Base-by-base conservation (phyloP, 2,329 filamentous ascomycete genomes). In the Fonsecaea multimorphosa region DNA sequence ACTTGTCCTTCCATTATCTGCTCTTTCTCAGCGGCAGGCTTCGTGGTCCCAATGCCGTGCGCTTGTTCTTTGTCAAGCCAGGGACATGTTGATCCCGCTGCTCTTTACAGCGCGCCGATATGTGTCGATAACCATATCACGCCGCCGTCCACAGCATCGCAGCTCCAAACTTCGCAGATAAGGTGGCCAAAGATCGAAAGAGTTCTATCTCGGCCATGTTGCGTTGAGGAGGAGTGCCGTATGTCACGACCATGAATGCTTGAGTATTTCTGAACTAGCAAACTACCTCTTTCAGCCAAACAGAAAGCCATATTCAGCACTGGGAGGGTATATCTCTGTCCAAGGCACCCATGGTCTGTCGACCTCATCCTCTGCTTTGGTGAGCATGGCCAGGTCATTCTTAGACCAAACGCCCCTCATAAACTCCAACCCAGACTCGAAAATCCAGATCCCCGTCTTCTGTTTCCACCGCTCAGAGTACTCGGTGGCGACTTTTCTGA, bases 381-480 rank as follows among this genome's bases (percentile, higher is more conserved):
- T 19, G 11, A 24, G 19, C 19, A 27, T 12, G 3, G 24, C 31
- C 34, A n/a, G 14, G 34, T 67, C 65, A 34, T 67, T 67, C 34
- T 51, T 63, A 11, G 58, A 55, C 67, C 67, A 69, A 24, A 69
- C 64, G 29, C 58, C 40, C 16, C 56, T 54, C 64, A 69, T 60
- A 27, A 69, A 69, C 38, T 65, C 62, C 22, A 67, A 12, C 5
- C 55, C 64, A 8, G 67, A 67, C 32, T 67, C 57, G 29, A 67
- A 69, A 53, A 69, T 65, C 67, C 67, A 69, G n/a, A 69, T 67
- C 4, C 67, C 67, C 1, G 67, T 69, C 44, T 63, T 63, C 36
- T 62, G 61, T 55, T 69, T 69, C 67, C 67, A 69, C 16, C 67
- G 64, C 36, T 67, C 67, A 19, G 57, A 64, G 36, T 65, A 69